phyloP scores from a whole-genome alignment of 495 filamentous ascomycete genomes.

The Xylaria sp. region DNA sequence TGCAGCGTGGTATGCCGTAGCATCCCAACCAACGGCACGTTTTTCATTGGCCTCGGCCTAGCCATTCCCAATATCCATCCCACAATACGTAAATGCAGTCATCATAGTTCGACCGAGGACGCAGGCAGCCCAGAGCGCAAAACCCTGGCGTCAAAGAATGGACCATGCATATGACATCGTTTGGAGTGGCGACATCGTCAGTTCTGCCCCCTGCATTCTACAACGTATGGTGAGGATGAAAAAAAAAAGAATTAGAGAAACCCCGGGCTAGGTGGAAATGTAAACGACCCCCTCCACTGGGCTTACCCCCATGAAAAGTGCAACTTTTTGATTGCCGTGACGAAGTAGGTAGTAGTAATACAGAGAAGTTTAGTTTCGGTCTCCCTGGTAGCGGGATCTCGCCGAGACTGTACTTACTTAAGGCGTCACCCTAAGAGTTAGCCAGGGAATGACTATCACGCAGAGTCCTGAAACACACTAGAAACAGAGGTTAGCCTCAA shows the following conservation, averaged over 20 bases:
- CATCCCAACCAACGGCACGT: neutral
- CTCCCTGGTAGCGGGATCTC: neutral
- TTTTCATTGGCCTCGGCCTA: neutral
- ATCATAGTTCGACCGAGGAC: neutral
- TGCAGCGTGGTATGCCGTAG: neutral
- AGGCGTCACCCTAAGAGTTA: slow-evolving; percentile 6
- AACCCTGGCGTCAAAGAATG: neutral
- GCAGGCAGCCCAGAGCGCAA: too few species aligned
- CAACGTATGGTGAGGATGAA: neutral
- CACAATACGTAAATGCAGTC: neutral
- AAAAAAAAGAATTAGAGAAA: neutral
- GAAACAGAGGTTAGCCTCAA: slow-evolving; percentile 9
- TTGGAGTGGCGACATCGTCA: slow-evolving; percentile 1
- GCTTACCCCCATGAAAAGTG: neutral
- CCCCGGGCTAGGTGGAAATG: neutral
- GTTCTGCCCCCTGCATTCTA: neutral
- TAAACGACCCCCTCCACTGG: neutral
- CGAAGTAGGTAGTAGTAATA: neutral
- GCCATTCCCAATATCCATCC: neutral
- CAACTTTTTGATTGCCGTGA: neutral
- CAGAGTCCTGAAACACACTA: neutral
- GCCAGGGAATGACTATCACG: neutral
- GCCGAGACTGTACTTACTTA: neutral
- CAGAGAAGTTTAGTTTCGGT: neutral
- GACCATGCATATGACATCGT: neutral